A percentile compares a stretch with the other conserved stretches of the same genome.
These are phyloP conservation scores for Nannochloropsis gaditana DNA, from an alignment of 108 stramenopile species.

Conservation along the genomic window DNA sequence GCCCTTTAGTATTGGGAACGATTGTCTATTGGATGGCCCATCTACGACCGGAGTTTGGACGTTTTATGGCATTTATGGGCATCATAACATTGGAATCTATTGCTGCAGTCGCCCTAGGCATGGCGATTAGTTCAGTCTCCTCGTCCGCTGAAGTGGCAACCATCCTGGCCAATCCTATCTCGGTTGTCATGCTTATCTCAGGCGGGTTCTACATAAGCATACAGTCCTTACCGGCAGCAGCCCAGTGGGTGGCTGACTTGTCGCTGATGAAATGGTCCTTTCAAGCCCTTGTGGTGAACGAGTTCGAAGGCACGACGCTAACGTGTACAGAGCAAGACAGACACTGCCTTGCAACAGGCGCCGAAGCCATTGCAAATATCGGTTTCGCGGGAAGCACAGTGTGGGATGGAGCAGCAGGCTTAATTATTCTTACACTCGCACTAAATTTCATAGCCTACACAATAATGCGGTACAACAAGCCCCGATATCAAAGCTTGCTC, in stretches of 20 bases:
- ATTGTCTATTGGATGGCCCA: conserved; percentile 17
- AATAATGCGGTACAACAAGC: conserved; percentile 9
- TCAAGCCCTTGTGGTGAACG: background rate
- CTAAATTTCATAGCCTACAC: background rate
- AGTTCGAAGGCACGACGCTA: conserved; percentile 13
- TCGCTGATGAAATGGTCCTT: conserved; percentile 11
- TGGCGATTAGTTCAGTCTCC: conserved; percentile 6
- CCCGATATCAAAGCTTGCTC: background rate
- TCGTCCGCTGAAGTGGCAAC: background rate
- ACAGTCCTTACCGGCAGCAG: background rate
- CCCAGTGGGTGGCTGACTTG: conserved; percentile 3
- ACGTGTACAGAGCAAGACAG: background rate
- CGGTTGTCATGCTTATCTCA: conserved; percentile 3
- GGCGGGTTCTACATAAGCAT: conserved; percentile 20
- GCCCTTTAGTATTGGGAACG: background rate
- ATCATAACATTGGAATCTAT: conserved; percentile 8
- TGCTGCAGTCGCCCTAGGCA: background rate
- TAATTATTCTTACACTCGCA: background rate
- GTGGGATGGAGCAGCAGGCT: background rate
- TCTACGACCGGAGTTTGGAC: background rate
- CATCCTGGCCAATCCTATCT: conserved; percentile 14
- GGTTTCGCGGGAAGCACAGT: conserved; percentile 5
- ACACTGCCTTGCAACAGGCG: background rate
- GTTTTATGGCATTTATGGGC: background rate
- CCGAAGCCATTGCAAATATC: background rate